Conservation (phyloP, 805 yeast species). For the Suhomyces tanzawaensis region DNA sequence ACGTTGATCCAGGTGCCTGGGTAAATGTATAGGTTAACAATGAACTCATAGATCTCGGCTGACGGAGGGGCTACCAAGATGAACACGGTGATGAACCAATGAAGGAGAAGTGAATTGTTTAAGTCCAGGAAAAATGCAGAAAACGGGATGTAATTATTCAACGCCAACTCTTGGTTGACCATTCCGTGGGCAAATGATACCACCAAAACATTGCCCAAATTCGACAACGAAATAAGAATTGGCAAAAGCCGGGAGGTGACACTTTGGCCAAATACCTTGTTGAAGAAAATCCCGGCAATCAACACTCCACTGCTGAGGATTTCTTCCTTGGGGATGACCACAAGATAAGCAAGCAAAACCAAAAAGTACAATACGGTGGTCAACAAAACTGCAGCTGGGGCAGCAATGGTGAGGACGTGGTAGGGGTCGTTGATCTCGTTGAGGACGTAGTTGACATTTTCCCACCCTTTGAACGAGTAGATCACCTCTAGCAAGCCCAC, state of each 20-base stretch:
- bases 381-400: slow-evolving; percentile 53
- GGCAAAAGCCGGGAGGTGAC: slow-evolving; percentile 51
- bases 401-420: slow-evolving; percentile 56
- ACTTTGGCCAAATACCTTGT: slow-evolving; percentile 55
- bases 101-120: slow-evolving; percentile 47
- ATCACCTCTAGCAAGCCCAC: slow-evolving; percentile 59
- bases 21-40: slow-evolving; percentile 59
- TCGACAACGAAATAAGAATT: slow-evolving; percentile 56
- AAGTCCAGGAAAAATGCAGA: slow-evolving; percentile 44
- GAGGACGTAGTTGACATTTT: slow-evolving; percentile 62
- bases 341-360: slow-evolving; percentile 57
- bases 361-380: slow-evolving; percentile 54
- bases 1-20: slow-evolving; percentile 62
- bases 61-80: slow-evolving; percentile 60
- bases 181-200: slow-evolving; percentile 61
- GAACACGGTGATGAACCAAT: slow-evolving; percentile 54
- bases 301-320: slow-evolving; percentile 56
- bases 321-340: slow-evolving; percentile 49
- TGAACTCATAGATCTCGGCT: slow-evolving; percentile 60
- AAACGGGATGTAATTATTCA: slow-evolving; percentile 51
- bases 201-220: slow-evolving; percentile 62
- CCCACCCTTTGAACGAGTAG: slow-evolving; percentile 70
- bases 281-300: slow-evolving; percentile 62
- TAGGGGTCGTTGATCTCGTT: slow-evolving; percentile 58
- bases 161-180: slow-evolving; percentile 58